A percentile compares a stretch with the other conserved stretches of the same genome.
These are phyloP conservation scores for Albugo candida DNA, from an alignment of 352 stramenopile genomes.

Conservation along the genomic window DNA sequence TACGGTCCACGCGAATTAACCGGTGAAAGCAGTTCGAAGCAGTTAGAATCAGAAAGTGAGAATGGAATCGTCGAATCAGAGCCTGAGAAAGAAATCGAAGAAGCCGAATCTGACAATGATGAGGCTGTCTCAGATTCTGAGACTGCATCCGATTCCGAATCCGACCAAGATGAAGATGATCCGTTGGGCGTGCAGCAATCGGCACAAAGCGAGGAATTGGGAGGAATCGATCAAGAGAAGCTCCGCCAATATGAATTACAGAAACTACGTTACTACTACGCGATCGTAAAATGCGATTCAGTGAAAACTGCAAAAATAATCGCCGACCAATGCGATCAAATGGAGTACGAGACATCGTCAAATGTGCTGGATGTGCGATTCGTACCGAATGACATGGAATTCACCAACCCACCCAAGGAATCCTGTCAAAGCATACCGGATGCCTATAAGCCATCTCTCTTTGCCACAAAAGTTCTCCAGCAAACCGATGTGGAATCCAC, in stretches of 20 bases:
- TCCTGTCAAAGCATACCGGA: conserved; percentile 67
- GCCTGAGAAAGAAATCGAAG: conserved; percentile 2
- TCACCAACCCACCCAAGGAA: conserved; percentile 78
- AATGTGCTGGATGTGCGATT: conserved; percentile 90
- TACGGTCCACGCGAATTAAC: conserved; percentile 44
- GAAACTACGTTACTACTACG: conserved; percentile 98
- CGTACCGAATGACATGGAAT: conserved; percentile 82
- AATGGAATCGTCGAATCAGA: conserved; percentile 6
- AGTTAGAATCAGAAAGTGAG: conserved; percentile 10
- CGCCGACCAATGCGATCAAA: conserved; percentile 91
- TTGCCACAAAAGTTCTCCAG: conserved; percentile 83
- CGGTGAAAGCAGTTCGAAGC: conserved; percentile 11
- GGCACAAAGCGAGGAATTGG: conserved; percentile 28
- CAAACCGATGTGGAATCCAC: conserved; percentile 87
- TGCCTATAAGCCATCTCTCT: conserved; percentile 89
- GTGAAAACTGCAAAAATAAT: conserved; percentile 81
- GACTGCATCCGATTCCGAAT: conserved; percentile 11
- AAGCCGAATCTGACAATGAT: conserved; percentile 9
- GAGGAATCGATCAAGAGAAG: conserved; percentile 88
- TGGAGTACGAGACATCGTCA: conserved; percentile 94
- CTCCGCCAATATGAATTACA: conserved; percentile 92
- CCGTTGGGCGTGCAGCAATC: conserved; percentile 44
- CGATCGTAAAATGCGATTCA: conserved; percentile 86
- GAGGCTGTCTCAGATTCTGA: conserved; percentile 7
- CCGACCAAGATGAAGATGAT: conserved; percentile 35